Percentiles rank a stretch among this genome's conserved stretches.
Conservation (phyloP, 306 rosid species). For the Pachyrhizus erosus region DNA sequence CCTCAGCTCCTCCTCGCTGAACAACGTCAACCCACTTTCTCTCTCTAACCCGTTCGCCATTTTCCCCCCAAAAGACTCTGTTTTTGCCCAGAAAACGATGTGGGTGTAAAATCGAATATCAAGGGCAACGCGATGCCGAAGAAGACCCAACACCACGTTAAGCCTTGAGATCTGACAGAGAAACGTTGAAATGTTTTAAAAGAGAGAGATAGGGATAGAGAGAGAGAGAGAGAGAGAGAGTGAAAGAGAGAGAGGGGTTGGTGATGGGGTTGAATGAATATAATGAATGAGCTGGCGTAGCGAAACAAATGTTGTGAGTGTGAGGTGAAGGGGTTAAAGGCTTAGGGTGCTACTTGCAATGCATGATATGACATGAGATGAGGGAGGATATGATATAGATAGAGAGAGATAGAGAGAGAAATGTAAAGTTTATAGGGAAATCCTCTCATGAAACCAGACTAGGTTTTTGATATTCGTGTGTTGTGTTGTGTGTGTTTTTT, state of each 20-base stretch:
- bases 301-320: constrained; percentile 64
- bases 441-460: constrained; percentile 59
- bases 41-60: constrained; percentile 75
- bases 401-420: background rate
- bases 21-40: constrained; percentile 64
- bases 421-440: constrained; percentile 52
- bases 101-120: constrained; percentile 39
- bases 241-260: constrained; percentile 50
- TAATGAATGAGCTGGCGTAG: constrained; percentile 78
- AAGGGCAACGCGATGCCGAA: constrained; percentile 19
- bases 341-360: constrained; percentile 46
- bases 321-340: constrained; percentile 57
- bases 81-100: constrained; percentile 45
- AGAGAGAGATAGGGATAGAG: constrained; percentile 46
- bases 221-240: constrained; percentile 39
- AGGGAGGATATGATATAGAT: background rate
- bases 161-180: constrained; percentile 80
- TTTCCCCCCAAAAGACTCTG: constrained; percentile 50
- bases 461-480: constrained; percentile 55
- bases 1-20: constrained; percentile 87
- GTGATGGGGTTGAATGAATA: constrained; percentile 58
- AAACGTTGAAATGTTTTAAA: constrained; percentile 54
- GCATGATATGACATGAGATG: constrained; percentile 85
- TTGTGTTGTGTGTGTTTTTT: background rate
- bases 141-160: constrained; percentile 52